Conservation (phyloP, 192 early-diverging fungal genomes). For the Cetraspora pellucida region DNA sequence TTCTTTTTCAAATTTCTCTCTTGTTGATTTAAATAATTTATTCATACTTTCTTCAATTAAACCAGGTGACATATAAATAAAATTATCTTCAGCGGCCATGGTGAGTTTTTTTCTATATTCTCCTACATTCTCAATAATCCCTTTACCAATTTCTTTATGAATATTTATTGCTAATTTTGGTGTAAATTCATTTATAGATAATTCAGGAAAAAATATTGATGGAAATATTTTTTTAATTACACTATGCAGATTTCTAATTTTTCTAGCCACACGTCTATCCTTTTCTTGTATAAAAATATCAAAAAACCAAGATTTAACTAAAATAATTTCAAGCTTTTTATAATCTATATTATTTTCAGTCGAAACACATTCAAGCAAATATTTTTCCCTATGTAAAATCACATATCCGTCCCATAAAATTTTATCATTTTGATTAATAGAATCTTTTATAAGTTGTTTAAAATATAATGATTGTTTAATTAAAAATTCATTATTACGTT, state of each 20-base stretch:
- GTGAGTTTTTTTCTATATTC: slow-evolving; percentile 7
- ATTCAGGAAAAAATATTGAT: slow-evolving; percentile 7
- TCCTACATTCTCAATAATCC: not conserved
- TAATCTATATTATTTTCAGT: not conserved
- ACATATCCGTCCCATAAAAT: slow-evolving; percentile 18
- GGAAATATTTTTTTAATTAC: too few relatives aligned
- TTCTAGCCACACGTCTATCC: too few relatives aligned
- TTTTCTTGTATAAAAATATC: not conserved
- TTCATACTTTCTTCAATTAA: slow-evolving; percentile 22
- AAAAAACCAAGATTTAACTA: slow-evolving; percentile 7
- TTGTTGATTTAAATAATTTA: slow-evolving; percentile 12
- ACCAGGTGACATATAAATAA: slow-evolving; percentile 6
- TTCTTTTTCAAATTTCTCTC: slow-evolving; percentile 18
- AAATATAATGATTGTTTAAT: not conserved
- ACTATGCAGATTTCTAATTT: too few relatives aligned
- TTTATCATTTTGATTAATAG: slow-evolving; percentile 8
- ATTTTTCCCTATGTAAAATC: slow-evolving; percentile 6
- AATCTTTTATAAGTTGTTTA: not conserved
- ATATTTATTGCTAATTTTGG: not conserved
- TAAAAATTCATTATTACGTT: slow-evolving; percentile 4
- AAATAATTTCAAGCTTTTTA: too few relatives aligned
- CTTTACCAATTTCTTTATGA: slow-evolving; percentile 1
- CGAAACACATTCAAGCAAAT: slow-evolving; percentile 11
- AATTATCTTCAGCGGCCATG: slow-evolving; percentile 8
- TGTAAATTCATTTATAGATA: slow-evolving; percentile 16